Percentiles rank a stretch among this genome's conserved stretches.
Evolutionary conservation across 2,329 filamentous ascomycete species (phyloP).

Genomic region (Neurospora sp.): DNA sequence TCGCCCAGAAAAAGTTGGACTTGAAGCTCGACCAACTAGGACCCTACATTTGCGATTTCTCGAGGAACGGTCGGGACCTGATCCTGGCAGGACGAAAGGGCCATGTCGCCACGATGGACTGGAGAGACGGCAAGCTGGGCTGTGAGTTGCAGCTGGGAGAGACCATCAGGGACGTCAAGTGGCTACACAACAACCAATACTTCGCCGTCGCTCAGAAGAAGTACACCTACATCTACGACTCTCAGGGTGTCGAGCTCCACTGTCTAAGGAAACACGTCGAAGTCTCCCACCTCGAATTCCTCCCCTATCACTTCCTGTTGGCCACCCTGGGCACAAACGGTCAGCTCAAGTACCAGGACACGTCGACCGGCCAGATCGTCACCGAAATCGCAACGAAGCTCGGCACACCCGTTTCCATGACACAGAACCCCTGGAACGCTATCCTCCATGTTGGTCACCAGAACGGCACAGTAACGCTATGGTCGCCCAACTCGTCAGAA

Average conservation of each 20-base stretch:
- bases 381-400: slow-evolving; percentile 76
- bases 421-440: slow-evolving; percentile 87
- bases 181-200: slow-evolving; percentile 89
- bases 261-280: slow-evolving; percentile 84
- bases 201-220: slow-evolving; percentile 97
- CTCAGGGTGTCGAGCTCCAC: slow-evolving; percentile 83
- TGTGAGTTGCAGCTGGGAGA: slow-evolving; percentile 88
- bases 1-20: slow-evolving; percentile 88
- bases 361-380: slow-evolving; percentile 82
- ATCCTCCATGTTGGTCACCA: slow-evolving; percentile 89
- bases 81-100: slow-evolving; percentile 83
- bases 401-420: slow-evolving; percentile 72
- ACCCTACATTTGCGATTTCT: slow-evolving; percentile 83
- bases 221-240: slow-evolving; percentile 93
- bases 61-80: slow-evolving; percentile 76
- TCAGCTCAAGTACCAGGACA: slow-evolving; percentile 88
- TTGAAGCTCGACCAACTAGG: slow-evolving; percentile 73
- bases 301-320: slow-evolving; percentile 92
- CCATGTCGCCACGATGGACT: slow-evolving; percentile 94
- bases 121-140: slow-evolving; percentile 81
- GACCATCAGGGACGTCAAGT: slow-evolving; percentile 79
- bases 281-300: slow-evolving; percentile 86
- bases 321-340: slow-evolving; percentile 76
- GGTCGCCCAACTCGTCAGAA: slow-evolving; percentile 84
- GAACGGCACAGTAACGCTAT: slow-evolving; percentile 87